These are phyloP conservation scores for Holtermanniella nyarrowii DNA, from an alignment of 768 basidiomycete species.

Conservation along the genomic window DNA sequence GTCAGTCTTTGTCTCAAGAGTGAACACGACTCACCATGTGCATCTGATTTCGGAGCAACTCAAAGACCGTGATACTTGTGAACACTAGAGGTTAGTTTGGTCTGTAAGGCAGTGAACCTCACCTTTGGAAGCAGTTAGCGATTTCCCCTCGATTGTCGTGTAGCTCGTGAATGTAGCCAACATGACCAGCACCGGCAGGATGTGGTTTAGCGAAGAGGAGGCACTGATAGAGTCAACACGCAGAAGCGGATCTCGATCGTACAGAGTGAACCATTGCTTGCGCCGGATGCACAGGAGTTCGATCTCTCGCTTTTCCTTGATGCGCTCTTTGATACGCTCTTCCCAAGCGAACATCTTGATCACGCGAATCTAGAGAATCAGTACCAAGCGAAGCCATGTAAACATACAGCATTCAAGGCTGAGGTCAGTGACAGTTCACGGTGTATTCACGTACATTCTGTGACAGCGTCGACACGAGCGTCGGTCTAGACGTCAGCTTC, in stretches of 20 bases:
- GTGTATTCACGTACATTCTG: conserved; percentile 46
- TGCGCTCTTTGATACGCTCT: conserved; percentile 46
- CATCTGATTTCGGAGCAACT: conserved; percentile 50
- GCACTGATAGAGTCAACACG: conserved; percentile 5
- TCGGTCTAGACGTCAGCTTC: conserved; percentile 44
- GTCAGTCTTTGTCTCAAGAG: too few relatives aligned
- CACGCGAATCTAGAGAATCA: conserved; percentile 47
- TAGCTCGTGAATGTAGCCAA: conserved; percentile 55
- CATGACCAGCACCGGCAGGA: conserved; percentile 59
- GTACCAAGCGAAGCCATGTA: conserved; percentile 9
- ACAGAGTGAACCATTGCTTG: conserved; percentile 49
- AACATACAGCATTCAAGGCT: conserved; percentile 38
- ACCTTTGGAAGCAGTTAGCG: conserved; percentile 41
- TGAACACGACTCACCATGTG: conserved; percentile 18
- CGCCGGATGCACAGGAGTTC: conserved; percentile 54
- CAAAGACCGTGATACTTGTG: conserved; percentile 54
- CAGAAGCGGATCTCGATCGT: conserved; percentile 39
- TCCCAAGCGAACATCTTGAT: conserved; percentile 58
- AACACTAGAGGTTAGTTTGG: conserved; percentile 41
- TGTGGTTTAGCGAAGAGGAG: conserved; percentile 43
- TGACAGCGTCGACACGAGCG: conserved; percentile 52
- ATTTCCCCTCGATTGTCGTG: conserved; percentile 42
- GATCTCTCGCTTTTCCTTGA: conserved; percentile 52
- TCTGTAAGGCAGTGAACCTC: conserved; percentile 1
- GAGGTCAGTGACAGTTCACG: conserved; percentile 11